A percentile compares a stretch with the other conserved stretches of the same genome.
Conservation (phyloP, 305 asterid species). For the Withania somnifera region DNA sequence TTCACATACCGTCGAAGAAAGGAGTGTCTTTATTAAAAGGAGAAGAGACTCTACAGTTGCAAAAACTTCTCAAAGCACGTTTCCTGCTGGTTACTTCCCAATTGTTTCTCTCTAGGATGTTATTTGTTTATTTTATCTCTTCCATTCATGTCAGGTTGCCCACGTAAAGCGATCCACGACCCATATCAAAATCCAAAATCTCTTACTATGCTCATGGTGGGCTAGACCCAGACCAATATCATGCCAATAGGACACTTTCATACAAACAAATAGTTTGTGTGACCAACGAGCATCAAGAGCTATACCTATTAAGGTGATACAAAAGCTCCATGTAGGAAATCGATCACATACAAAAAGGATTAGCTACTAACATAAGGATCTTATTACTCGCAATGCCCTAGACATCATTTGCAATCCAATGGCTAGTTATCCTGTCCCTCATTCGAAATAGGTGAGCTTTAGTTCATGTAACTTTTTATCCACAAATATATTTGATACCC, state of each 20-base stretch:
- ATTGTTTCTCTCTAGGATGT: background rate
- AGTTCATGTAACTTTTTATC: background rate
- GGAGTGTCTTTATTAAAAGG: background rate
- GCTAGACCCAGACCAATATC: background rate
- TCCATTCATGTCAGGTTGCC: background rate
- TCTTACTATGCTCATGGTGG: background rate
- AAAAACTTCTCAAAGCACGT: background rate
- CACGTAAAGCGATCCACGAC: background rate
- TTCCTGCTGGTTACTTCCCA: background rate
- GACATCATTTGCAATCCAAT: background rate
- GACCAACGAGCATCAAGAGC: background rate
- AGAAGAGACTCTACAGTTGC: background rate
- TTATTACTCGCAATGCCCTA: background rate
- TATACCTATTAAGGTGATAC: background rate
- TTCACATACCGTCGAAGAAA: background rate
- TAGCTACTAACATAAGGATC: background rate
- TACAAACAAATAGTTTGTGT: background rate
- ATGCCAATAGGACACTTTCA: background rate
- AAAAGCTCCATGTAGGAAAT: background rate
- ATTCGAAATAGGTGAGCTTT: background rate
- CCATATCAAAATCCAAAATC: background rate
- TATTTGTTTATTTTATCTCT: background rate
- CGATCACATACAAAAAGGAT: background rate
- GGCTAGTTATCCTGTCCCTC: background rate
- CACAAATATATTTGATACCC: background rate